Evolutionary conservation across 768 basidiomycete species (phyloP).

Genomic region (Mrakia blollopis): DNA sequence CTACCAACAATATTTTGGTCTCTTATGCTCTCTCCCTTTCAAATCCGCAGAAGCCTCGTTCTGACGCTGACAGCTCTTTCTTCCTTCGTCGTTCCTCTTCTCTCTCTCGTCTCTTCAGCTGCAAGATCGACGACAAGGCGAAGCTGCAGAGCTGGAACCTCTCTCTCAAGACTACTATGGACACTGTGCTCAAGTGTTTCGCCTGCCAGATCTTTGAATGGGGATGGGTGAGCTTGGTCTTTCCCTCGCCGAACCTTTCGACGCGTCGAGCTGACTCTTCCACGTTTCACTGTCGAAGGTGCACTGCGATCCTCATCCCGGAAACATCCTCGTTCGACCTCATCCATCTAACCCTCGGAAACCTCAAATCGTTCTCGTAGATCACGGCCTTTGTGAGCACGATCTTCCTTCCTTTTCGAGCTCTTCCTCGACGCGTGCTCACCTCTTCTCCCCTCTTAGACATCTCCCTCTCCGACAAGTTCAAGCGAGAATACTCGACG

Average conservation of each 20-base stretch:
- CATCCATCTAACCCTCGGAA: conserved; percentile 54
- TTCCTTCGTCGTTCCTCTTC: too few species aligned
- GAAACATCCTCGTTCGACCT: conserved; percentile 61
- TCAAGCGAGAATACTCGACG: conserved; percentile 68
- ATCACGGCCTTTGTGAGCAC: conserved; percentile 68
- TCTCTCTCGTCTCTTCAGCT: too few species aligned
- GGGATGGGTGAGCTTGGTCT: conserved; percentile 66
- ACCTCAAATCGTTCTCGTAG: conserved; percentile 62
- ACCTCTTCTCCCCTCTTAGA: conserved; percentile 41
- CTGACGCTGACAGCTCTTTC: too few species aligned
- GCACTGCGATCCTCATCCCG: conserved; percentile 56
- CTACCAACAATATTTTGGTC: too few species aligned
- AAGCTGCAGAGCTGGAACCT: conserved; percentile 43
- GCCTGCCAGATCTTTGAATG: conserved; percentile 85
- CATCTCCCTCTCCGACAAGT: conserved; percentile 61
- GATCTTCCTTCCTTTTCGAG: neutral
- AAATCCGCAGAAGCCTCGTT: too few species aligned
- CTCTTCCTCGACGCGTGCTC: too few species aligned
- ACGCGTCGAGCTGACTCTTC: neutral
- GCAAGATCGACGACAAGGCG: conserved; percentile 44
- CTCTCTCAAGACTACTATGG: conserved; percentile 52
- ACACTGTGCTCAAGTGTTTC: conserved; percentile 79
- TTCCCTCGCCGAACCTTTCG: neutral
- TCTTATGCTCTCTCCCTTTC: too few species aligned
- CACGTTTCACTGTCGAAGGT: conserved; percentile 32